Conservation (phyloP, 2,329 filamentous ascomycete species). For the Cladobotryum mycophilum region DNA sequence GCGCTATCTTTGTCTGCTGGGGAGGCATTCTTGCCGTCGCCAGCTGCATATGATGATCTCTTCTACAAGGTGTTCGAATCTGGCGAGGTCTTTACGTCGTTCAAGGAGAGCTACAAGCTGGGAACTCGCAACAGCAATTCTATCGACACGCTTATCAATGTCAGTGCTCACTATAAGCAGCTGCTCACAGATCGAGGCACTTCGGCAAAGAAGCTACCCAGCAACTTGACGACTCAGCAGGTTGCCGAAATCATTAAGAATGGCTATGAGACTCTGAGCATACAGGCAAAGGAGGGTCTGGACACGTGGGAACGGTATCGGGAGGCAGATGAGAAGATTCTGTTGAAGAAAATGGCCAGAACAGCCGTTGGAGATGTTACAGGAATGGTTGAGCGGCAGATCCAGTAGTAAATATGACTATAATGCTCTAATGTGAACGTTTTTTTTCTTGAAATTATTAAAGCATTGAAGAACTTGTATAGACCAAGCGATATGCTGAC, state of each 20-base stretch:
- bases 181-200: constrained; percentile 58
- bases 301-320: constrained; percentile 82
- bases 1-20: constrained; percentile 79
- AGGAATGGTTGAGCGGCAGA: constrained; percentile 39
- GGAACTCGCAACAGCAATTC: constrained; percentile 56
- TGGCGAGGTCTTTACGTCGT: constrained; percentile 73
- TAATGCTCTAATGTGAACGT: not conserved
- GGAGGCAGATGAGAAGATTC: constrained; percentile 75
- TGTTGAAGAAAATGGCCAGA: constrained; percentile 83
- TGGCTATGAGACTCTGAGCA: constrained; percentile 90
- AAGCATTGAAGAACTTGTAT: no score
- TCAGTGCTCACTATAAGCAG: constrained; percentile 80
- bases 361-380: constrained; percentile 61
- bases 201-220: constrained; percentile 40
- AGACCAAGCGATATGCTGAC: no score
- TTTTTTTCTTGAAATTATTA: not conserved
- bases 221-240: constrained; percentile 72
- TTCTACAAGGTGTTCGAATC: constrained; percentile 98
- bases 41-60: constrained; percentile 85
- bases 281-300: constrained; percentile 79
- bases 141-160: constrained; percentile 77
- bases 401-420: no score
- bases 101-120: constrained; percentile 68
- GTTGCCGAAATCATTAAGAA: constrained; percentile 91
- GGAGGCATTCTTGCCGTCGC: constrained; percentile 83